A percentile compares a stretch with the other conserved stretches of the same genome.
Evolutionary conservation across 169 alveolate genomes (phyloP).

Genomic region (Eimeria necatrix): DNA sequence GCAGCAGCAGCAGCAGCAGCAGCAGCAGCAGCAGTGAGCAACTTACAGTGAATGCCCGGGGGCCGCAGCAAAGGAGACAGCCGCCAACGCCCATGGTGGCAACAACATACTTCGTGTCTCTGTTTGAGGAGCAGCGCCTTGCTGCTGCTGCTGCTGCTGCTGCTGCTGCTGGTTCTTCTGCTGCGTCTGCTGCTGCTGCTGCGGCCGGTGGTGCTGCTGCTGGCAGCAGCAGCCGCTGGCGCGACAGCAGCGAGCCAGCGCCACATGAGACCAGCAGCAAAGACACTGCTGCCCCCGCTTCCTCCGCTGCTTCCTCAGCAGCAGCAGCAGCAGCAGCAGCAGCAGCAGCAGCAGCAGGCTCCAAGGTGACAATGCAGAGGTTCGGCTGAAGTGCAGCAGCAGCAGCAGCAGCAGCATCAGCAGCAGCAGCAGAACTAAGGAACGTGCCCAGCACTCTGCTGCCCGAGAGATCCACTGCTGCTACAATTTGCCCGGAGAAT

Average conservation of each 20-base stretch:
- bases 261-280: neutral
- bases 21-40: too few relatives aligned
- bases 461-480: neutral
- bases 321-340: neutral
- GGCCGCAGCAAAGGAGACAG: neutral
- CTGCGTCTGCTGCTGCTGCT: neutral
- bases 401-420: too few relatives aligned
- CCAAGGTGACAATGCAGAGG: neutral
- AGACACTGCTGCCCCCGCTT: neutral
- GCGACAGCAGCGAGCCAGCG: neutral
- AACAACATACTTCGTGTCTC: neutral
- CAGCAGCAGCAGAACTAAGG: neutral
- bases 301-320: neutral
- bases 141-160: neutral
- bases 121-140: neutral
- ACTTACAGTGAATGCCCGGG: neutral
- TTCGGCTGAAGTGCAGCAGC: neutral
- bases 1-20: too few relatives aligned
- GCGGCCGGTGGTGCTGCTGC: neutral
- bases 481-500: neutral
- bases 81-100: neutral
- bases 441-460: neutral
- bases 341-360: too few relatives aligned
- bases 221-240: neutral
- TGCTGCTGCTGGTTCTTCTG: neutral